Conservation (phyloP, 495 filamentous ascomycete species). For the Penicillium tannophilum region DNA sequence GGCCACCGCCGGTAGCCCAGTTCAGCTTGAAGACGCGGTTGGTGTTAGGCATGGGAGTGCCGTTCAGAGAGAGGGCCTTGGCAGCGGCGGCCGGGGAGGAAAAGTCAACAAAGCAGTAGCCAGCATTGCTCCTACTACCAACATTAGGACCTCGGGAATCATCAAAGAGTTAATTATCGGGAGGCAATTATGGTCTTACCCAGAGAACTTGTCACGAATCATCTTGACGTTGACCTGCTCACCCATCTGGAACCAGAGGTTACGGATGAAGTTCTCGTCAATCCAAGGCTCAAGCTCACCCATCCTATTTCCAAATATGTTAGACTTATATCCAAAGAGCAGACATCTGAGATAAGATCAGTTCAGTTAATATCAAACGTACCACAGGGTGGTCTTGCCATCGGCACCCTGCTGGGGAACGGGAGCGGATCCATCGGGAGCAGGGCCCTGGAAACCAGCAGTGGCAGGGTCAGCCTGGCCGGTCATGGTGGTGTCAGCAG, state of each 20-base stretch:
- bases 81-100: constrained; percentile 77
- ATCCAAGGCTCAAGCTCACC: constrained; percentile 99
- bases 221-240: constrained; percentile 99
- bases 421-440: constrained; percentile 54
- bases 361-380: constrained; percentile 29
- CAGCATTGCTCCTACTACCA: constrained; percentile 81
- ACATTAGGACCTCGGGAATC: constrained; percentile 44
- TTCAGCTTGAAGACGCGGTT: constrained; percentile 97
- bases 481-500: constrained; percentile 53
- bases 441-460: constrained; percentile 55
- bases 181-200: constrained; percentile 60
- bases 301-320: constrained; percentile 68
- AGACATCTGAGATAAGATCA: not conserved
- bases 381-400: constrained; percentile 84
- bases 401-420: constrained; percentile 61
- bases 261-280: constrained; percentile 97
- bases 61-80: constrained; percentile 88
- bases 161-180: constrained; percentile 12
- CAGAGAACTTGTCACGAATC: constrained; percentile 99
- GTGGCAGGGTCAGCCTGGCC: constrained; percentile 57
- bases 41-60: constrained; percentile 89
- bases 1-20: constrained; percentile 96
- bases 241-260: constrained; percentile 85
- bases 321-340: constrained; percentile 7
- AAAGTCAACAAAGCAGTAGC: constrained; percentile 99